Base-by-base conservation (phyloP, 306 rosid genomes). In the Vigna trinervia region DNA sequence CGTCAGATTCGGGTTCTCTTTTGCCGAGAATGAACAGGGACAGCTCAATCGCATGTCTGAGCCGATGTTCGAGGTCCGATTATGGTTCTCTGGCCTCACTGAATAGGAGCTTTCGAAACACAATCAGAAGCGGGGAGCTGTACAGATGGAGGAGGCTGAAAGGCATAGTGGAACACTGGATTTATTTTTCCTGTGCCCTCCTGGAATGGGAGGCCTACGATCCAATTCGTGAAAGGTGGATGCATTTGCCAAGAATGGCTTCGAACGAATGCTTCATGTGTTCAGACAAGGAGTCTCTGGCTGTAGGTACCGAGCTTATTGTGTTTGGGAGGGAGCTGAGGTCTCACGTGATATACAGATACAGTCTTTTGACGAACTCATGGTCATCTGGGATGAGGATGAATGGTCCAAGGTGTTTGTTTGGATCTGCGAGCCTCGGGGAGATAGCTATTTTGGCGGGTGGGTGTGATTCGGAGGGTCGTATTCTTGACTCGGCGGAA, bases 191-290 rank as follows among this genome's bases (percentile, higher is more conserved):
- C 6, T 88, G 94, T 69, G 84, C 87, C 39, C 88, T 86, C n/a
- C 94, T 89, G 8, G 90, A 93, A 77, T 93, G 98, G 98, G 93
- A 89, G 48, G 98, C 98, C 34, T 93, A 89, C 57, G 94, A 93
- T 86, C 96, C 96, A 19, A 78, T 75, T 75, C 87, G 78, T 3
- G 47, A 80, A 5, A 47, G 86, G 67, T 93, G 98, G 98, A 89
- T 93, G 94, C 92, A 85, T 84, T 80, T 93, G 64, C 98, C 98
- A 6, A 87, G 90, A 71, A 93, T 93, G 93, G 83, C 91, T 58
- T 88, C 94, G 8, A 89, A 89, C 22, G 91, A 93, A 51, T 90
- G 96, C 85, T 93, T 93, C 82, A 89, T 82, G 98, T 86, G 89
- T 39, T 86, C 94, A 0, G 98, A 93, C 32, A 93, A 93, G 88